Conservation (phyloP, 108 stramenopile species). For the Cyclotella kingstonii region DNA sequence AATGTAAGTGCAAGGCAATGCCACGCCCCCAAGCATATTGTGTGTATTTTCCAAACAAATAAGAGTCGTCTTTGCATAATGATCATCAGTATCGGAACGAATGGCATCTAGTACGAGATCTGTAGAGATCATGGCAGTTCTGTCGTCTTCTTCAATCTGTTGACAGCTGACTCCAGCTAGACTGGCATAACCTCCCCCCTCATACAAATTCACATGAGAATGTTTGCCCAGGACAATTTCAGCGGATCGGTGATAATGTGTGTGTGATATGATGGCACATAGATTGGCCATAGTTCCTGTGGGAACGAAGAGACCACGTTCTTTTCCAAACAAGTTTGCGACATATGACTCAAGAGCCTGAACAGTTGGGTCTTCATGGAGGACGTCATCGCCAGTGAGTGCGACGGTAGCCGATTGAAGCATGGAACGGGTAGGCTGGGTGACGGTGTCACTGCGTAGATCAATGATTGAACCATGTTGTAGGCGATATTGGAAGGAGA, state of each 20-base stretch:
- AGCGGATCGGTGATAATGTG: conserved; percentile 71
- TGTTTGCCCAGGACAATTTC: conserved; percentile 72
- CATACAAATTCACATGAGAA: conserved; percentile 77
- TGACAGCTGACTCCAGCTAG: conserved; percentile 76
- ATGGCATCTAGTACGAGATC: conserved; percentile 65
- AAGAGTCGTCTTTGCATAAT: conserved; percentile 84
- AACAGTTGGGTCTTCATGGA: conserved; percentile 96
- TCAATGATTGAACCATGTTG: conserved; percentile 46
- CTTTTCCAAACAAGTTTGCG: conserved; percentile 89
- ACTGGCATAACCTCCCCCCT: conserved; percentile 64
- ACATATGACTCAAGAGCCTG: conserved; percentile 73
- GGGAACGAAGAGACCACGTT: conserved; percentile 91
- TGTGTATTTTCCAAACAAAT: conserved; percentile 96
- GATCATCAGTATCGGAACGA: conserved; percentile 81
- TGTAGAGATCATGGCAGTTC: conserved; percentile 58
- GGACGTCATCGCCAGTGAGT: conserved; percentile 93
- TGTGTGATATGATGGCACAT: conserved; percentile 84
- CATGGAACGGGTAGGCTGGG: conserved; percentile 84
- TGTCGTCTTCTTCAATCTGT: conserved; percentile 71
- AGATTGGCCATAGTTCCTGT: conserved; percentile 98
- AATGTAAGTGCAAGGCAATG: conserved; percentile 77
- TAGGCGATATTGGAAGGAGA: background rate
- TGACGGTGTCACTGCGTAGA: conserved; percentile 95
- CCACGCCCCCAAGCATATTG: conserved; percentile 93
- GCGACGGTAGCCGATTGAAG: conserved; percentile 60